These are phyloP conservation scores for Naganishia cerealis DNA, from an alignment of 1,284 basidiomycete species.

Conservation along the genomic window DNA sequence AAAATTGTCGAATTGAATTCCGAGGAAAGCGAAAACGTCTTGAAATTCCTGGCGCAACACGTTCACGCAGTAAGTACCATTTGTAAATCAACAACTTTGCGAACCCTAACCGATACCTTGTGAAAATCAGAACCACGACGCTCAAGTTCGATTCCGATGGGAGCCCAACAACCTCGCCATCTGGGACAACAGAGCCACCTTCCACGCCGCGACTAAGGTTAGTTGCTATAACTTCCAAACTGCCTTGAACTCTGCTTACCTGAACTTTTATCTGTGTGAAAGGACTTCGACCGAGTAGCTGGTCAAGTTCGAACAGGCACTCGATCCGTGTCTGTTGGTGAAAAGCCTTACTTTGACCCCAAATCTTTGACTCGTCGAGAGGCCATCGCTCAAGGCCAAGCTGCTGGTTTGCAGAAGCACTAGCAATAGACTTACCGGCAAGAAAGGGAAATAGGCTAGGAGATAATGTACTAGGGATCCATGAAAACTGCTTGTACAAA, in stretches of 20 bases:
- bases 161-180: conserved; percentile 53
- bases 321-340: conserved; percentile 66
- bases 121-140: conserved; percentile 60
- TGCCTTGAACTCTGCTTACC: not conserved
- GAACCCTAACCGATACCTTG: conserved; percentile 37
- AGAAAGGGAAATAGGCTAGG: not conserved
- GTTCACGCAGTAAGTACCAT: conserved; percentile 1
- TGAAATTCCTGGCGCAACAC: conserved; percentile 47
- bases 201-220: conserved; percentile 19
- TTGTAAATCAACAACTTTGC: not conserved
- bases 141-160: conserved; percentile 63
- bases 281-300: conserved; percentile 58
- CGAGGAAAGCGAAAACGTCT: conserved; percentile 61
- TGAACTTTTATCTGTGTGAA: conserved; percentile 1
- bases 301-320: conserved; percentile 58
- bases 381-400: conserved; percentile 14
- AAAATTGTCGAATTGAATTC: conserved; percentile 63
- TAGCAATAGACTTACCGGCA: not conserved
- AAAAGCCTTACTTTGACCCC: conserved; percentile 64
- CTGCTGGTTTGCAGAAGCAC: not conserved
- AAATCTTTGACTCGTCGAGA: conserved; percentile 35
- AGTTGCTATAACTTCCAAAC: not conserved
- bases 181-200: conserved; percentile 53
- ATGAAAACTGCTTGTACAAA: not conserved
- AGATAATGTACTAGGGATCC: not conserved